phyloP scores from a whole-genome alignment of 495 filamentous ascomycete species.

The Trichoderma asperelloides region DNA sequence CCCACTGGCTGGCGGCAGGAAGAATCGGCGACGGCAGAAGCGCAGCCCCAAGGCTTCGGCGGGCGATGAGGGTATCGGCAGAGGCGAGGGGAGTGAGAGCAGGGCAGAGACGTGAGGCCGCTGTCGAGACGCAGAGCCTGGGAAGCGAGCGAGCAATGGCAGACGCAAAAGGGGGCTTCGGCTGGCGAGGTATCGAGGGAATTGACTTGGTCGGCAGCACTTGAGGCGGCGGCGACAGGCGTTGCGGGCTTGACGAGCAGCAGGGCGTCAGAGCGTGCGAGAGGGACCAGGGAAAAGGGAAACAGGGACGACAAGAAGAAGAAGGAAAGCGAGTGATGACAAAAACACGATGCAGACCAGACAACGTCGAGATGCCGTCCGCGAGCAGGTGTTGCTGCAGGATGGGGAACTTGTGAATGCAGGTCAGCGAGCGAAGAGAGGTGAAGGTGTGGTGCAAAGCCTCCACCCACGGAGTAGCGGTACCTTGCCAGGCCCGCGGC shows the following conservation, averaged over 20 bases:
- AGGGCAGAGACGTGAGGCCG: background rate
- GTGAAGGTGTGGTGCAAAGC: conserved; percentile 6
- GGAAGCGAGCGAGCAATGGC: conserved; percentile 2
- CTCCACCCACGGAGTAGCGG: background rate
- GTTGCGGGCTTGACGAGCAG: background rate
- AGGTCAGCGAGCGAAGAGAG: conserved; percentile 7
- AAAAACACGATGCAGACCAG: background rate
- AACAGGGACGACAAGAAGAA: background rate
- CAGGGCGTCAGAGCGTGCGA: background rate
- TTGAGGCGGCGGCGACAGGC: background rate
- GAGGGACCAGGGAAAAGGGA: background rate
- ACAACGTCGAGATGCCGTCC: conserved; percentile 2
- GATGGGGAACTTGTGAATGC: conserved; percentile 8
- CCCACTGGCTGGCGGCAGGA: background rate
- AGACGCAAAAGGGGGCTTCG: conserved; percentile 5
- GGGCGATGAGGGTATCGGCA: background rate
- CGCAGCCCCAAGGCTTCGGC: background rate
- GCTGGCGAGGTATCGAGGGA: background rate
- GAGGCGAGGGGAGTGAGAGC: background rate
- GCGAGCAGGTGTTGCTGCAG: conserved; percentile 1
- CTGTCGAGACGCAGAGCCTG: background rate
- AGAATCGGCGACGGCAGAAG: conserved; percentile 1
- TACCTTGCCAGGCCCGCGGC: background rate
- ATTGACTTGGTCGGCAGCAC: background rate
- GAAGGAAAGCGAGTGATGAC: background rate